Evolutionary conservation across 2,329 filamentous ascomycete genomes (phyloP).

Genomic region (Xylariaceae sp.): DNA sequence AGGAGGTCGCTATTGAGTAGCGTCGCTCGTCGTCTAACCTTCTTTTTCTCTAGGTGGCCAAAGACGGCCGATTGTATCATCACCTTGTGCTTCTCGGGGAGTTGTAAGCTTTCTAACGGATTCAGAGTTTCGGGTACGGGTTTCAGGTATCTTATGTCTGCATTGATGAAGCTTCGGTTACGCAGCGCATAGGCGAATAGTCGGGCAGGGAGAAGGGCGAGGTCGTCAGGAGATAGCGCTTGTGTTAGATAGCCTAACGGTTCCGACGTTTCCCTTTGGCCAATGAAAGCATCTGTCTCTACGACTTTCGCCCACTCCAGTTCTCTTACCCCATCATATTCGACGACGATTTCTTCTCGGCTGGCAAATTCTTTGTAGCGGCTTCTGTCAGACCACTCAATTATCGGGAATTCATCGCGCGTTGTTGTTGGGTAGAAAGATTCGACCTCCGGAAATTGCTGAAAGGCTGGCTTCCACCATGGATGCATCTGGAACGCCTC

Average conservation of each 20-base stretch:
- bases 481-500: slow-evolving; percentile 28
- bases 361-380: neutral
- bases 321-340: neutral
- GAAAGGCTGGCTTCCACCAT: slow-evolving; percentile 30
- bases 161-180: slow-evolving; percentile 28
- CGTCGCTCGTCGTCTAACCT: slow-evolving; percentile 28
- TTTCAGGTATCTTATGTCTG: slow-evolving; percentile 25
- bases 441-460: slow-evolving; percentile 1
- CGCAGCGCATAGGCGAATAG: slow-evolving; percentile 30
- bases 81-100: slow-evolving; percentile 29
- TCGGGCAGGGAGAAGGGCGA: slow-evolving; percentile 26
- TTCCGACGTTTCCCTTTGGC: slow-evolving; percentile 7
- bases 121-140: slow-evolving; percentile 23
- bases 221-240: slow-evolving; percentile 17
- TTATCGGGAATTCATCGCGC: neutral
- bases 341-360: neutral
- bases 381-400: neutral
- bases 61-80: slow-evolving; percentile 31
- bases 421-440: neutral
- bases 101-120: slow-evolving; percentile 27
- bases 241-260: slow-evolving; percentile 18
- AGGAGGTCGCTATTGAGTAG: slow-evolving; percentile 26
- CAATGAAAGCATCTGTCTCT: slow-evolving; percentile 23
- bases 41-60: slow-evolving; percentile 32
- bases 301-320: slow-evolving; percentile 2